phyloP scores from a whole-genome alignment of 768 basidiomycete genomes.

The Hemileccinum impolitum region DNA sequence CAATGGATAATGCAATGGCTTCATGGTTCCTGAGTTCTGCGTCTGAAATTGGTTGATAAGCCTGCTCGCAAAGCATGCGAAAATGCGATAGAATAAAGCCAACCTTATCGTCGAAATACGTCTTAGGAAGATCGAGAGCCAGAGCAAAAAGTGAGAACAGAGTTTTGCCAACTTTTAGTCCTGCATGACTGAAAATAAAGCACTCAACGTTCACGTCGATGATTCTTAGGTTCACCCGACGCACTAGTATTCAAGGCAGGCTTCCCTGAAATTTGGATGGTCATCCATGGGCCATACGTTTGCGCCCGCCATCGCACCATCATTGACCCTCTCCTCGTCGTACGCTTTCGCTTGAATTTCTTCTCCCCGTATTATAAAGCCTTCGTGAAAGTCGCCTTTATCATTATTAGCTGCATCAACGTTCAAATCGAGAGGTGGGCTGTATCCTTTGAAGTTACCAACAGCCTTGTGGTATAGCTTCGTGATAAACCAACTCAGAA shows the following conservation, averaged over 20 bases:
- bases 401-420: conserved; percentile 61
- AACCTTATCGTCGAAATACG: conserved; percentile 71
- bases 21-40: conserved; percentile 60
- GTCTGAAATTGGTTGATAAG: too few species aligned
- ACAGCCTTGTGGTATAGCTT: conserved; percentile 69
- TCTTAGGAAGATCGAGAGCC: conserved; percentile 55
- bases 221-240: conserved; percentile 27
- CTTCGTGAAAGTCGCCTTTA: conserved; percentile 88
- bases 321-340: conserved; percentile 31
- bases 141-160: conserved; percentile 72
- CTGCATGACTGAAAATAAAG: conserved; percentile 42
- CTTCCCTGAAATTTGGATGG: conserved; percentile 55
- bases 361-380: conserved; percentile 84
- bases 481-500: neutral
- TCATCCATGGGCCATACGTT: conserved; percentile 77
- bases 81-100: neutral
- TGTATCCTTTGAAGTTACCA: conserved; percentile 76
- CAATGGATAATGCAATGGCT: conserved; percentile 72
- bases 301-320: conserved; percentile 62
- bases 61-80: neutral
- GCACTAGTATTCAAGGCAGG: conserved; percentile 66
- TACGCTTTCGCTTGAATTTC: conserved; percentile 29
- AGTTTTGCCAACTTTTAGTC: conserved; percentile 48
- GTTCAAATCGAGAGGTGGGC: conserved; percentile 65
- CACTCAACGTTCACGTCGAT: conserved; percentile 19